A percentile compares a stretch with the other conserved stretches of the same genome.
Conservation (phyloP, 169 alveolate species). For the Neospora caninum region DNA sequence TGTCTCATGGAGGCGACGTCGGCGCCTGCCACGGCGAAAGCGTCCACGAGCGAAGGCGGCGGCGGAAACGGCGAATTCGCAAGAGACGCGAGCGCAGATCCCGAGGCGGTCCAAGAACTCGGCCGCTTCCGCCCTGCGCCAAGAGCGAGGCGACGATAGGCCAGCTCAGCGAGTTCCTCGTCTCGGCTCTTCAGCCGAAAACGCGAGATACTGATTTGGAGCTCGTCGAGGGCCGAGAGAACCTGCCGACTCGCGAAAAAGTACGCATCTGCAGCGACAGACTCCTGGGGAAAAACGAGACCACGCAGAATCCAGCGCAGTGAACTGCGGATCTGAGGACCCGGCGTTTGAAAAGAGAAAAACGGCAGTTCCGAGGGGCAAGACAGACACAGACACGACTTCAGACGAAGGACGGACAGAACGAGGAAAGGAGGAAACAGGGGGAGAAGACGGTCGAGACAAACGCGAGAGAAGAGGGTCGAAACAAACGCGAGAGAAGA, state of each 20-base stretch:
- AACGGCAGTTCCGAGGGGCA: too few species aligned
- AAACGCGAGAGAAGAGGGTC: slow-evolving; percentile 9
- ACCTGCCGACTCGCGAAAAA: slow-evolving; percentile 55
- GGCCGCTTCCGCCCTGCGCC: neutral
- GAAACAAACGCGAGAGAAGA: neutral
- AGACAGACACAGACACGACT: too few species aligned
- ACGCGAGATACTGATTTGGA: slow-evolving; percentile 56
- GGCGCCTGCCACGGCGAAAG: neutral
- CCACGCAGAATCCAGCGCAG: neutral
- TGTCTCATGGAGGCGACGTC: neutral
- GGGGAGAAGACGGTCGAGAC: neutral
- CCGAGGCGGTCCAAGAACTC: neutral
- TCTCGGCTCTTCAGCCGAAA: slow-evolving; percentile 51
- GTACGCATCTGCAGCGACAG: slow-evolving; percentile 57
- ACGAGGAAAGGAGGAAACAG: neutral
- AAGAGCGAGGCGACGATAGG: neutral
- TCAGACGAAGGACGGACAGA: too few species aligned
- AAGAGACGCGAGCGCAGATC: neutral
- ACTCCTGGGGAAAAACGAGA: slow-evolving; percentile 22
- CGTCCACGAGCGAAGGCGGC: neutral
- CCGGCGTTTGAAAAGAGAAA: too few species aligned
- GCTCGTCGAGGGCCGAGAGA: slow-evolving; percentile 58
- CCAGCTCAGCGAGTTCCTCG: slow-evolving; percentile 24
- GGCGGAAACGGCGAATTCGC: neutral
- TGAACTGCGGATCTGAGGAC: neutral